Percentiles rank a stretch among this genome's conserved stretches.
phyloP scores from a whole-genome alignment of 2,329 filamentous ascomycete species.

The Plenodomus biglobosus region DNA sequence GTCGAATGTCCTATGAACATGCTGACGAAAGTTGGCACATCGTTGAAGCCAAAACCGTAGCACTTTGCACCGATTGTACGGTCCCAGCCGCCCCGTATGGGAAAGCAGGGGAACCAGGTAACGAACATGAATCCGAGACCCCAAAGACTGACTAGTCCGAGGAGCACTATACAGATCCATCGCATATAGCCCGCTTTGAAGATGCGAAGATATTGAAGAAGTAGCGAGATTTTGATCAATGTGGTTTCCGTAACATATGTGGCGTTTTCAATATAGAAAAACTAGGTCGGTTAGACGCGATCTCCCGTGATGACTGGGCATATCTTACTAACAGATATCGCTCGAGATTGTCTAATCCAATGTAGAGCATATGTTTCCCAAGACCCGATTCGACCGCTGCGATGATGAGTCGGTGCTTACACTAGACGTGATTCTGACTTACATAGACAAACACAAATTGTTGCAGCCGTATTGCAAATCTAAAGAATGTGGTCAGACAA shows the following conservation, averaged over 20 bases:
- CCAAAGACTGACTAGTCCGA: constrained; percentile 33
- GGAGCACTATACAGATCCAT: constrained; percentile 27
- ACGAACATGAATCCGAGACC: constrained; percentile 32
- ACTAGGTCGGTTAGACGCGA: constrained; percentile 10
- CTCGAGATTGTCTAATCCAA: constrained; percentile 9
- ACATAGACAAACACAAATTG: constrained; percentile 27
- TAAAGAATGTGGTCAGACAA: constrained; percentile 9
- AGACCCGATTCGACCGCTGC: constrained; percentile 36
- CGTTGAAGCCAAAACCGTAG: constrained; percentile 31
- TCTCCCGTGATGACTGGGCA: no score
- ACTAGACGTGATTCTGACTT: constrained; percentile 1
- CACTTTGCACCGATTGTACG: constrained; percentile 23
- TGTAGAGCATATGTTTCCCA: constrained; percentile 37
- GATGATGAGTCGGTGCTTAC: constrained; percentile 5
- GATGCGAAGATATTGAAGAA: constrained; percentile 43
- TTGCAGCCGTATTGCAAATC: constrained; percentile 30
- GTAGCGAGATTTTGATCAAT: constrained; percentile 41
- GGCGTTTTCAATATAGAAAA: constrained; percentile 33
- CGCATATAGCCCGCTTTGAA: constrained; percentile 37
- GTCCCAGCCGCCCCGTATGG: constrained; percentile 30
- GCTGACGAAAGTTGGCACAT: constrained; percentile 21
- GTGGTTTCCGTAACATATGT: constrained; percentile 36
- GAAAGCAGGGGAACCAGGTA: constrained; percentile 38
- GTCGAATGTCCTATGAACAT: constrained; percentile 33
- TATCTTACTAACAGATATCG: constrained; percentile 21